Evolutionary conservation across 1,284 basidiomycete species (phyloP), one percentile per base, ranked within the genome.

Genomic region (Rhodotorula sp.): DNA sequence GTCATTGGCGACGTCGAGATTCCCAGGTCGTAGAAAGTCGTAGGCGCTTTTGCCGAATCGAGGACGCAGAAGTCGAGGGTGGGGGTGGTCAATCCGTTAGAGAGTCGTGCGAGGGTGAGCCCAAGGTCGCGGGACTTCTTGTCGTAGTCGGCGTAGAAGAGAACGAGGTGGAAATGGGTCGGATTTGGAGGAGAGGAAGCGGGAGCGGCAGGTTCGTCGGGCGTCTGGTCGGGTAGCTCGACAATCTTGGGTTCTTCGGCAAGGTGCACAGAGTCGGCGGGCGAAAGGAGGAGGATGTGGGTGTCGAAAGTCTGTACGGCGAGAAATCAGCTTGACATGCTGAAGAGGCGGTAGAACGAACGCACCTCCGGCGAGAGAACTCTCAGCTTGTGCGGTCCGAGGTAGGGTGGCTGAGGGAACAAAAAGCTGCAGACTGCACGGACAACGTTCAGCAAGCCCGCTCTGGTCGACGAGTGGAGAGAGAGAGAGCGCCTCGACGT

Each of bases 11-110:
- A 58, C 10, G 67, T 64, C 18, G 70, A 64, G 37, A 74, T 64
- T 26, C 58, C 59, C 20, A 72, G 62, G 56, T 74, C 73, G 62
- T 70, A 74, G 62, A 72, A 74, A 5, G 64, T 70, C 18, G 46
- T 44, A 1, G 68, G 59, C 18, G 66, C 47, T 7, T 26, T 20
- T 47, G 64, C 56, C 34, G 72, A 68, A 13, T 62, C 59, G 53
- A 74, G 51, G 56, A 67, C 0, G 24, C 28, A 46, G 61, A 74
- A 72, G 7, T 11, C 5, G 20, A 74, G 60, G 1, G 48, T 16
- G 18, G 60, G 50, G 1, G 70, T 68, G 31, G 59, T 16, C 51
- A 64, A 65, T 44, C 7, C 22, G 15, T 47, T 24, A 0, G 67
- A 68, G 15, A 71, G 28, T 9, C 64, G 28, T 22, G 70, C 40